Evolutionary conservation across 2,329 filamentous ascomycete genomes (phyloP).

Genomic region (Pseudocercospora crystallina): DNA sequence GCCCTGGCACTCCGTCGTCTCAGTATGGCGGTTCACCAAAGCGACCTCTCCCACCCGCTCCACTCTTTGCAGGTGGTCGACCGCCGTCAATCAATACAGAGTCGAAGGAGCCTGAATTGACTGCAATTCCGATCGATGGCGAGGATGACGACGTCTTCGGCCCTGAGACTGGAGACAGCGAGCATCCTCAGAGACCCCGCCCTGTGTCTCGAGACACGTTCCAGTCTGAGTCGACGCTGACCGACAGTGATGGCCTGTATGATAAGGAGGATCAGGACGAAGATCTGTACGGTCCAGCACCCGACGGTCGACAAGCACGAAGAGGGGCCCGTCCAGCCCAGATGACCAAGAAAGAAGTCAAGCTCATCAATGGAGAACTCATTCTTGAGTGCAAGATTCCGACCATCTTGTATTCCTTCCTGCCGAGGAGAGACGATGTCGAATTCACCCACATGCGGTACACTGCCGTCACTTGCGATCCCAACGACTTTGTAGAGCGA

Average conservation of each 20-base stretch:
- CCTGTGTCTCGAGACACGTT: constrained; percentile 65
- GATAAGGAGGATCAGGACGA: constrained; percentile 51
- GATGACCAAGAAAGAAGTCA: constrained; percentile 89
- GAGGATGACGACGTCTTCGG: constrained; percentile 64
- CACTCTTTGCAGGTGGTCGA: constrained; percentile 68
- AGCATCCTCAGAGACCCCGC: constrained; percentile 50
- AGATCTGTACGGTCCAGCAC: constrained; percentile 75
- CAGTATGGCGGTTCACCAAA: constrained; percentile 85
- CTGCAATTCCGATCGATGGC: constrained; percentile 66
- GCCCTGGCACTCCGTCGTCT: constrained; percentile 87
- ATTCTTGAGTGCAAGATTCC: constrained; percentile 99
- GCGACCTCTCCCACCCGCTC: constrained; percentile 82
- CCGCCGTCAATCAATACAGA: constrained; percentile 43
- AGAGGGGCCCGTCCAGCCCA: constrained; percentile 83
- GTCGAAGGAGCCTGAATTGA: constrained; percentile 54
- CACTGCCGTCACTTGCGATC: constrained; percentile 96
- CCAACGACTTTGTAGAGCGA: constrained; percentile 83
- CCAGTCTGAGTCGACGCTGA: constrained; percentile 60
- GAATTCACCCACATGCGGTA: constrained; percentile 99
- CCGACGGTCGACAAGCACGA: constrained; percentile 80
- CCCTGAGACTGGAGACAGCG: constrained; percentile 56
- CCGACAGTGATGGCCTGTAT: constrained; percentile 63
- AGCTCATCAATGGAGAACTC: constrained; percentile 94
- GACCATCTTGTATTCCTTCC: constrained; percentile 94
- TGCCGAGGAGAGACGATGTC: constrained; percentile 86